Evolutionary conservation across 495 filamentous ascomycete genomes (phyloP), one percentile per base, ranked within the genome.

Genomic region (Elasticomyces elasticus): DNA sequence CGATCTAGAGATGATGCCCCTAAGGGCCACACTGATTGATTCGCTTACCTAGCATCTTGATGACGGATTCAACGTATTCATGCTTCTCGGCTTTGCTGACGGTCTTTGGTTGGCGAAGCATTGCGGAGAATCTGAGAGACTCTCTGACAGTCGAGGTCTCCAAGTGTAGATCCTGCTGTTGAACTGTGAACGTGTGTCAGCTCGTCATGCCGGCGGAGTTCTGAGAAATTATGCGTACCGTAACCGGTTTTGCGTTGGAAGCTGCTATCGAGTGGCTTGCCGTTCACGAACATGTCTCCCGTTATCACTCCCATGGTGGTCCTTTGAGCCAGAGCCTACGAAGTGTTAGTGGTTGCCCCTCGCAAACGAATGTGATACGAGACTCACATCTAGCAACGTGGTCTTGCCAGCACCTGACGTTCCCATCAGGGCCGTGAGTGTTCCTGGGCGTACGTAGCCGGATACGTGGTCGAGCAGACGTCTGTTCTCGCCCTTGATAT

Each of bases 41-140:
- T n/a, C n/a, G n/a, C n/a, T n/a, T n/a, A n/a, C n/a, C 71, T 7
- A 79, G 72, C 63, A 78, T 71, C 12, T 73, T 65, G 37, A 79
- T 76, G 6, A 79, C 72, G 26, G 74, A 71, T 31, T 78, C 72
- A 22, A 78, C 75, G 51, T 71, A 78, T 0, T 66, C 49, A 27
- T 73, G 68, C 46, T 79, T 80, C 38, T 79, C 75, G n/a, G 61
- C 58, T 31, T 66, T 57, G 12, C 58, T 35, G 22, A 58, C 54
- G 17, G 41, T 46, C 1, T 20, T 48, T 5, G 56, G 47, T 42
- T 67, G 64, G 11, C 66, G 64, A n/a, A 69, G 61, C 27, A 65
- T 44, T 12, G 66, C 66, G n/a, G 57, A 62, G 47, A 69, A 69
- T 6, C 60, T 51, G 0, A 69, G 54, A 1, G 66, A 62, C 40